These are phyloP conservation scores for Fraxinus americana DNA, from an alignment of 257 asterid genomes.

Conservation along the genomic window DNA sequence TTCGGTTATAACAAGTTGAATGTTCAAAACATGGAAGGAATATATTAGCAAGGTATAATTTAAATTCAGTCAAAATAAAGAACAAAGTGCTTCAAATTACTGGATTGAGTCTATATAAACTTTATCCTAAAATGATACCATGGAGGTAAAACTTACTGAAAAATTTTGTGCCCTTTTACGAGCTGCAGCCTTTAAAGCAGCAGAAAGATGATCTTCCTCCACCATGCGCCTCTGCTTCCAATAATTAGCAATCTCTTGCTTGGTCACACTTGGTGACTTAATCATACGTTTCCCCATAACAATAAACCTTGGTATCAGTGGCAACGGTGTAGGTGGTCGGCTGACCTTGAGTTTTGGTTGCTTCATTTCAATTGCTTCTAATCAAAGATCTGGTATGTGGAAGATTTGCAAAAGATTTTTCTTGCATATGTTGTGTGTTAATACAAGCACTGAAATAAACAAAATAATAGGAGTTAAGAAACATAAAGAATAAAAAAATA, in stretches of 20 bases:
- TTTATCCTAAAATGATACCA: neutral
- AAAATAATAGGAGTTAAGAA: neutral
- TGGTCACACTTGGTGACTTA: slow-evolving; percentile 30
- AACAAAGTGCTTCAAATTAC: neutral
- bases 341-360: neutral
- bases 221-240: slow-evolving; percentile 53
- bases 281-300: slow-evolving; percentile 17
- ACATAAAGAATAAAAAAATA: neutral
- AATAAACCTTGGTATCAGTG: slow-evolving; percentile 16
- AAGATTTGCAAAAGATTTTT: neutral
- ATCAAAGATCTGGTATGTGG: neutral
- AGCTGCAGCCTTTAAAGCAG: slow-evolving; percentile 70
- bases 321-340: slow-evolving; percentile 25
- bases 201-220: slow-evolving; percentile 66
- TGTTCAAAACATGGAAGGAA: neutral
- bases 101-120: neutral
- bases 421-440: neutral
- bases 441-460: neutral
- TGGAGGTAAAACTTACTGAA: slow-evolving; percentile 33
- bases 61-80: neutral
- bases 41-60: neutral
- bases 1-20: neutral
- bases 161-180: slow-evolving; percentile 46
- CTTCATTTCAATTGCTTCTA: slow-evolving; percentile 1
- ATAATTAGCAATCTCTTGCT: slow-evolving; percentile 52